Conservation (phyloP, 2,329 filamentous ascomycete species). For the Cercospora zeae-maydis region DNA sequence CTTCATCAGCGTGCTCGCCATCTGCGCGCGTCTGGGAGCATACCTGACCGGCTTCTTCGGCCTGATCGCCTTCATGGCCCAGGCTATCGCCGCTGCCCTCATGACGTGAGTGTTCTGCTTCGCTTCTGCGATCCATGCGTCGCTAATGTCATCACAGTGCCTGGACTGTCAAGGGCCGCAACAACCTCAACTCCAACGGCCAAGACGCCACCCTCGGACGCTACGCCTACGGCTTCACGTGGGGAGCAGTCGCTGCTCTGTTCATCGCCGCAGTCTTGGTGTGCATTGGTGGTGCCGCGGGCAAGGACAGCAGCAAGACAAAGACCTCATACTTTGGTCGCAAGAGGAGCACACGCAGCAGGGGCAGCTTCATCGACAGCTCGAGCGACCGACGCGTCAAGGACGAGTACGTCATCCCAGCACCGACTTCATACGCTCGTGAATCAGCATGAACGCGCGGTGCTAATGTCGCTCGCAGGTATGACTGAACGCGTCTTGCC, state of each 20-base stretch:
- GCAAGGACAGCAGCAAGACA: conserved; percentile 42
- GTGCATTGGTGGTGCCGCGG: conserved; percentile 56
- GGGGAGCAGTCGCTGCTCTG: conserved; percentile 66
- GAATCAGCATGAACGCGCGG: conserved; percentile 5
- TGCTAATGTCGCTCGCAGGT: conserved; percentile 11
- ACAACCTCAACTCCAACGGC: conserved; percentile 58
- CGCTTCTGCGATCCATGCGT: background rate
- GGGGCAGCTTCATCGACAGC: conserved; percentile 55
- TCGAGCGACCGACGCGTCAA: conserved; percentile 61
- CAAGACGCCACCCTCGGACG: conserved; percentile 59
- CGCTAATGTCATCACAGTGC: conserved; percentile 44
- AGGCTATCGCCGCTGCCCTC: conserved; percentile 61
- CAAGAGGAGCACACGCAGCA: conserved; percentile 48
- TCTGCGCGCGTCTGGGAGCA: conserved; percentile 67
- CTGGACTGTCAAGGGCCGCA: conserved; percentile 66
- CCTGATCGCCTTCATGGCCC: conserved; percentile 63
- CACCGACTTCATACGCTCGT: conserved; percentile 6
- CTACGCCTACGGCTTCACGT: conserved; percentile 73
- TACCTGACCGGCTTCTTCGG: conserved; percentile 61
- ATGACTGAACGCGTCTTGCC: conserved; percentile 7
- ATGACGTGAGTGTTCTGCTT: conserved; percentile 65
- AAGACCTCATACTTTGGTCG: conserved; percentile 48
- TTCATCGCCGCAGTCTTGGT: conserved; percentile 66
- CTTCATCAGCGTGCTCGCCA: conserved; percentile 64
- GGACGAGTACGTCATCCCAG: conserved; percentile 58